Conservation (phyloP, 2,329 filamentous ascomycete genomes). For the Colletotrichum gigasporum region DNA sequence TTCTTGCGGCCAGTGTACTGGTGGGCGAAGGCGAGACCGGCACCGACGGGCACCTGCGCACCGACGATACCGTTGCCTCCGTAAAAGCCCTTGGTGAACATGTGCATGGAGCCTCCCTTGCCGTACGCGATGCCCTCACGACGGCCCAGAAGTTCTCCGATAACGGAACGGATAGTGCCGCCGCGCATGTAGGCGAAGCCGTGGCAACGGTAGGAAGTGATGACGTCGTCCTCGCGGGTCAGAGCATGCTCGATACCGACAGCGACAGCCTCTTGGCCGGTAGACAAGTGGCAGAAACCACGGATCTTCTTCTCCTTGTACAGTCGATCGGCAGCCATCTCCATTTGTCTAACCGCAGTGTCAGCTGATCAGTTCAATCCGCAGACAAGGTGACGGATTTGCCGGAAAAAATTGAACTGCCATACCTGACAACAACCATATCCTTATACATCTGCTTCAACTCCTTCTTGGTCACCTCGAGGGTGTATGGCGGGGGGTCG, state of each 20-base stretch:
- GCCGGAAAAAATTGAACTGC: not conserved
- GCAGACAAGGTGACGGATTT: not conserved
- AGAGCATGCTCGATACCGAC: constrained; percentile 97
- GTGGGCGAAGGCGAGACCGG: constrained; percentile 95
- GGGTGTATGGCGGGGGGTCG: constrained; percentile 91
- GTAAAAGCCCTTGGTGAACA: constrained; percentile 98
- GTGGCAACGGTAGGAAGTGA: constrained; percentile 99
- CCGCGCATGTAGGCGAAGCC: constrained; percentile 98
- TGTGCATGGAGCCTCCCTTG: constrained; percentile 99
- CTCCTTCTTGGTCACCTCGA: constrained; percentile 96
- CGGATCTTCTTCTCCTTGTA: constrained; percentile 99
- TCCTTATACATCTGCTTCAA: constrained; percentile 99
- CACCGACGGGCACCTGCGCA: constrained; percentile 96
- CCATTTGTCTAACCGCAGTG: constrained; percentile 80
- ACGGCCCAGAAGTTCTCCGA: constrained; percentile 93
- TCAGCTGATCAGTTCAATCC: constrained; percentile 18
- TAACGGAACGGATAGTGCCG: constrained; percentile 88
- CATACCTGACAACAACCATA: constrained; percentile 94
- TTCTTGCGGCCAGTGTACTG: constrained; percentile 91
- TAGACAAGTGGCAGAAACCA: constrained; percentile 99
- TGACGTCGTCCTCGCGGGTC: constrained; percentile 89
- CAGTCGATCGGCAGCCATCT: constrained; percentile 97
- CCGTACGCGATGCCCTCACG: constrained; percentile 97
- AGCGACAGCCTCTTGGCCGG: constrained; percentile 96
- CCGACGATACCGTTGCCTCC: constrained; percentile 99